A percentile compares a stretch with the other conserved stretches of the same genome.
These are phyloP conservation scores for Epicoccum sorghinum DNA, from an alignment of 2,329 filamentous ascomycete species.

Conservation along the genomic window DNA sequence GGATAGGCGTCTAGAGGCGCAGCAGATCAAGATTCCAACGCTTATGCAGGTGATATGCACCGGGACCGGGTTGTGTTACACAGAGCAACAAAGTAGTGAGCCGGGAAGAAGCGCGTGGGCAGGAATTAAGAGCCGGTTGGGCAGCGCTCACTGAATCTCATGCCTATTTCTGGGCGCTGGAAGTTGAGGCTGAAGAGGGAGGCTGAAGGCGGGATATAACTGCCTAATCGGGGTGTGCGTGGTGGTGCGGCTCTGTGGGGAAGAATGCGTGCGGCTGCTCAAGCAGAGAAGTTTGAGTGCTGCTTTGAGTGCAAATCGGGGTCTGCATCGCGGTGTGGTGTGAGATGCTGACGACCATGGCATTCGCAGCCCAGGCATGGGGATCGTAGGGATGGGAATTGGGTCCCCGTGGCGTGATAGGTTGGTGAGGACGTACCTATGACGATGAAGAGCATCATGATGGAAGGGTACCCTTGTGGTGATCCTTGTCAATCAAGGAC, in stretches of 20 bases:
- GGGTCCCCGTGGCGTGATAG: conserved; percentile 3
- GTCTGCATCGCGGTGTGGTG: not conserved
- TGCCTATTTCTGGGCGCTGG: not conserved
- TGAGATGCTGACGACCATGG: not conserved
- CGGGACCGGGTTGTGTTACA: not conserved
- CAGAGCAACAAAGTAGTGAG: not conserved
- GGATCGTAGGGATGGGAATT: not conserved
- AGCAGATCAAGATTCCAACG: not conserved
- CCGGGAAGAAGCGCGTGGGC: conserved; percentile 7
- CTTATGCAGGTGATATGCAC: conserved; percentile 15
- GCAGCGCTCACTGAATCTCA: not conserved
- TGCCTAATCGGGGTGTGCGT: not conserved
- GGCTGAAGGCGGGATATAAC: conserved; percentile 4
- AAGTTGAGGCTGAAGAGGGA: conserved; percentile 6
- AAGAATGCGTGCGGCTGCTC: not conserved
- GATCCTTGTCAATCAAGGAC: not conserved
- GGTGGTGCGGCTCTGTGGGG: conserved; percentile 14
- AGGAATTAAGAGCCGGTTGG: conserved; percentile 1
- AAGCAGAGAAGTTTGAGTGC: not conserved
- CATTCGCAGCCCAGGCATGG: conserved; percentile 2
- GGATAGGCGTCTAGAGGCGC: not conserved
- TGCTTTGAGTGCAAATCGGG: not conserved
- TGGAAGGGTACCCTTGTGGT: not conserved
- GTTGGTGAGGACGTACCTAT: not conserved
- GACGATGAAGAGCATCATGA: conserved; percentile 3